Evolutionary conservation across 306 rosid species (phyloP).

Genomic region (Rosa rugosa): DNA sequence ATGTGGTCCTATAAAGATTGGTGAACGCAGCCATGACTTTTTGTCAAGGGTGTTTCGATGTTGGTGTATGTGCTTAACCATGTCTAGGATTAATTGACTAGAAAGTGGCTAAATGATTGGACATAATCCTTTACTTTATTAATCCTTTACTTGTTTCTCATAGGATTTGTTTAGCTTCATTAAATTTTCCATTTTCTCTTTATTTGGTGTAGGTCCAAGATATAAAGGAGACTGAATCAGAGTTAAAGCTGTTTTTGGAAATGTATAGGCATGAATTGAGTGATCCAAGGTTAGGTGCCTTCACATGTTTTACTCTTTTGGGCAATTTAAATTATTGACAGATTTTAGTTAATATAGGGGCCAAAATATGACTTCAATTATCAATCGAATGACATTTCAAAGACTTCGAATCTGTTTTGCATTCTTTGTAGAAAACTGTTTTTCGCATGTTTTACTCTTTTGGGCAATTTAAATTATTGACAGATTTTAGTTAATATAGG

Average conservation of each 20-base stretch:
- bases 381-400: background rate
- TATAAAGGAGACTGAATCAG: slow-evolving; percentile 50
- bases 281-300: slow-evolving; percentile 71
- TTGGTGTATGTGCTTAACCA: background rate
- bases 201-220: slow-evolving; percentile 59
- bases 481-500: background rate
- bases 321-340: slow-evolving; percentile 2
- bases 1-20: background rate
- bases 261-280: slow-evolving; percentile 85
- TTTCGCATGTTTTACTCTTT: background rate
- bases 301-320: background rate
- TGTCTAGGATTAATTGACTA: background rate
- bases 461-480: slow-evolving; percentile 2
- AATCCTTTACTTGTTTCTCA: background rate
- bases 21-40: background rate
- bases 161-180: background rate
- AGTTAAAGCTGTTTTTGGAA: slow-evolving; percentile 68
- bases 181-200: background rate
- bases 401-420: background rate
- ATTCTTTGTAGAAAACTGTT: background rate
- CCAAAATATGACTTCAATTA: background rate
- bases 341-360: background rate
- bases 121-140: background rate
- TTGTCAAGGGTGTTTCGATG: background rate
- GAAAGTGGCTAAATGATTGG: background rate